Base-by-base conservation (phyloP, 495 filamentous ascomycete genomes). In the Margaritispora aquatica region DNA sequence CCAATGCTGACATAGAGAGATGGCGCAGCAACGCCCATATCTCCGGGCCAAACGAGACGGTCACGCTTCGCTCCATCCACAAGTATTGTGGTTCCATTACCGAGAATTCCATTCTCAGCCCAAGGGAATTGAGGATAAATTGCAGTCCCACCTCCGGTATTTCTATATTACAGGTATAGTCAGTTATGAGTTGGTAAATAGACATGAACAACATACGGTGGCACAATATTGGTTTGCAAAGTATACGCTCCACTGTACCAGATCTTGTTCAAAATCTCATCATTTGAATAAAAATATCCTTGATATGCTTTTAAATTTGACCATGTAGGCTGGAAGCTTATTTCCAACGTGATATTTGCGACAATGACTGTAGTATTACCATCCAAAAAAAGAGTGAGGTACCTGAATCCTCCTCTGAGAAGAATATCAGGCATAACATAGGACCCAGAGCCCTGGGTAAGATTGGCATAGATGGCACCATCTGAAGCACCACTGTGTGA, bases 161-260 rank as follows among this genome's bases (percentile, higher is more conserved):
- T n/a, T n/a, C n/a, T n/a, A n/a, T n/a, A n/a, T n/a, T n/a, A n/a
- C n/a, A n/a, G n/a, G n/a, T n/a, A n/a, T n/a, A n/a, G n/a, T n/a
- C n/a, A n/a, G n/a, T n/a, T n/a, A n/a, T n/a, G n/a, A n/a, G n/a
- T n/a, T n/a, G n/a, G n/a, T n/a, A n/a, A n/a, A n/a, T n/a, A n/a
- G n/a, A n/a, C n/a, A n/a, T n/a, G n/a, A n/a, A n/a, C n/a, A n/a
- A n/a, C n/a, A n/a, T n/a, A n/a, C 0, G 75, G 74, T 11, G 80
- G 78, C 0, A 85, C 78, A 8, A 75, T 70, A 67, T 84, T 83
- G 0, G 80, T 81, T 67, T 85, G 82, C 22, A 80, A 66, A 2
- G 84, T 87, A 65, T 85, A 86, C 21, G 82, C 82, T 24, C 81
- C 81, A 34, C 78, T 78, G 68, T 86, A 86, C 80, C 81, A 86